phyloP scores from a whole-genome alignment of 495 filamentous ascomycete species.

The Daldinia caldariorum region DNA sequence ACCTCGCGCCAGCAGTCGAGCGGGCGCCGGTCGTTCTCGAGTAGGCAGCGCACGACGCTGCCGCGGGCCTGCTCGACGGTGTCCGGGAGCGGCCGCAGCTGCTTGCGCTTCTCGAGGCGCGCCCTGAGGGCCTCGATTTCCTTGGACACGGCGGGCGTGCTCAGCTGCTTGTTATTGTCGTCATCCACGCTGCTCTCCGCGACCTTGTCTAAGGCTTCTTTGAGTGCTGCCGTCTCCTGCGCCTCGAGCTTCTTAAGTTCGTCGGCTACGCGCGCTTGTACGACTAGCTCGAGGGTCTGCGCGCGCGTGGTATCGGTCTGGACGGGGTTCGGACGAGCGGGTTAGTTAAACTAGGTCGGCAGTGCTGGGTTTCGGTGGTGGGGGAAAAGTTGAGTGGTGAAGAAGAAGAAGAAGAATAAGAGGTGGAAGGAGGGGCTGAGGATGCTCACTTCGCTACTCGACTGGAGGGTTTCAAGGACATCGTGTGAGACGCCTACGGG shows the following conservation, averaged over 20 bases:
- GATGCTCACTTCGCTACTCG: conserved; percentile 78
- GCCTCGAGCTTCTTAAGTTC: conserved; percentile 81
- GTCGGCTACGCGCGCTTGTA: conserved; percentile 84
- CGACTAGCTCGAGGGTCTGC: conserved; percentile 83
- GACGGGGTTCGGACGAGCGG: conserved; percentile 12
- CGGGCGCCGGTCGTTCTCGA: conserved; percentile 86
- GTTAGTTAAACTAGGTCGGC: conserved; percentile 9
- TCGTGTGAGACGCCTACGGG: conserved; percentile 88
- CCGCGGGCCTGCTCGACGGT: conserved; percentile 76
- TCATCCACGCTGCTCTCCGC: conserved; percentile 49
- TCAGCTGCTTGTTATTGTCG: conserved; percentile 17
- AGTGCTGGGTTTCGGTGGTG: conserved; percentile 9
- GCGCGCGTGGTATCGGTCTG: conserved; percentile 88
- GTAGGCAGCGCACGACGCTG: conserved; percentile 82
- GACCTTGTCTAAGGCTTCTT: conserved; percentile 70
- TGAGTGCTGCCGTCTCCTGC: conserved; percentile 65
- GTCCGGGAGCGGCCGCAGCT: conserved; percentile 69
- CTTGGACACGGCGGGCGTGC: conserved; percentile 57
- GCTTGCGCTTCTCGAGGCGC: conserved; percentile 78
- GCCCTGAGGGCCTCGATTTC: conserved; percentile 79
- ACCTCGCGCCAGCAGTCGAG: conserved; percentile 97
- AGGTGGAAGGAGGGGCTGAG: background rate
- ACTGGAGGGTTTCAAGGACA: conserved; percentile 82
- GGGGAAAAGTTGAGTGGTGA: background rate
- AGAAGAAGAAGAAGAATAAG: background rate